Evolutionary conservation across 768 basidiomycete genomes (phyloP).

Genomic region (Mycena capillaripes): DNA sequence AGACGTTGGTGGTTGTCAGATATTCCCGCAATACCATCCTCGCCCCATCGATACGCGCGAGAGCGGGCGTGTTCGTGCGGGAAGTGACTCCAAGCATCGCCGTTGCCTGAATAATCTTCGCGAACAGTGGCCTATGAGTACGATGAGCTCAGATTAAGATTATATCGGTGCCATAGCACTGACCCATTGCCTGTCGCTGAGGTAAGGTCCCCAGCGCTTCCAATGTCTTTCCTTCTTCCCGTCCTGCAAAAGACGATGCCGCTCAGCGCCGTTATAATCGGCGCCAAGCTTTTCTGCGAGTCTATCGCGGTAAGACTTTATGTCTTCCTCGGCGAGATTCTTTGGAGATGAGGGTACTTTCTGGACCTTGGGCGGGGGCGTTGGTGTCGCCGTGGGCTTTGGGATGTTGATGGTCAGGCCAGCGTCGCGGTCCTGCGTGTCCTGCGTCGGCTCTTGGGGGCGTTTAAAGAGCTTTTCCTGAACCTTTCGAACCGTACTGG

Average conservation of each 20-base stretch:
- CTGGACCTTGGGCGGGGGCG: conserved; percentile 61
- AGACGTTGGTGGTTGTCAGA: conserved; percentile 97
- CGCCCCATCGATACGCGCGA: conserved; percentile 98
- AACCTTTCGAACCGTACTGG: conserved; percentile 68
- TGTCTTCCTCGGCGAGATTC: conserved; percentile 39
- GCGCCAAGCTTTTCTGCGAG: conserved; percentile 74
- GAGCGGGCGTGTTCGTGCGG: conserved; percentile 95
- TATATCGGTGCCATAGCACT: conserved; percentile 42
- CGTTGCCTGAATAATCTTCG: conserved; percentile 97
- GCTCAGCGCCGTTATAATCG: conserved; percentile 87
- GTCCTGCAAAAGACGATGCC: conserved; percentile 88
- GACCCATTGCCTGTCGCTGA: conserved; percentile 98
- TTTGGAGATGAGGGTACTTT: conserved; percentile 57
- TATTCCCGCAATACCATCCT: conserved; percentile 97
- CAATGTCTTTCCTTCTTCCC: conserved; percentile 87
- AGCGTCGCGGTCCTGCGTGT: conserved; percentile 32
- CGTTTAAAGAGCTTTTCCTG: conserved; percentile 81
- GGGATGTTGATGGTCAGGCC: conserved; percentile 82
- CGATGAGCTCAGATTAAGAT: conserved; percentile 15
- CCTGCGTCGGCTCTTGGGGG: conserved; percentile 15
- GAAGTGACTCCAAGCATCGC: conserved; percentile 96
- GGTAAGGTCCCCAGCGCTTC: conserved; percentile 99
- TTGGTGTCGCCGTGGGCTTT: conserved; percentile 55
- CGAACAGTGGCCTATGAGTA: conserved; percentile 93
- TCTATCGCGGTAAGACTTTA: conserved; percentile 70